Percentiles rank a stretch among this genome's conserved stretches.
phyloP scores from a whole-genome alignment of 208 protist species.

The Blechomonas ayalai region DNA sequence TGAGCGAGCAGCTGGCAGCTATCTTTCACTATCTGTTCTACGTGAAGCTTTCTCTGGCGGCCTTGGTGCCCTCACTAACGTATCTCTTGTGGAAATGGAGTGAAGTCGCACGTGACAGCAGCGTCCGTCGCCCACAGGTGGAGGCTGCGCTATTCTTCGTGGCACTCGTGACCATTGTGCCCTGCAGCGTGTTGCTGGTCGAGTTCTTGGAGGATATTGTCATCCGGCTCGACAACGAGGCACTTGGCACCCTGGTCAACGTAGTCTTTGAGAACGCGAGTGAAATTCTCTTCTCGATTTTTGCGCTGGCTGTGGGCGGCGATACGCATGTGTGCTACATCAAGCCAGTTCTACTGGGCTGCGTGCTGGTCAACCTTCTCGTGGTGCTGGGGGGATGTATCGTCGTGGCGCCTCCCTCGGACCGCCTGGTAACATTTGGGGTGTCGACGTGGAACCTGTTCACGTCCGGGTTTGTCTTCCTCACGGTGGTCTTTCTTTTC shows the following conservation, averaged over 20 bases:
- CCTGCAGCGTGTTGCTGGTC: conserved; percentile 15
- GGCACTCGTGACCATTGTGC: conserved; percentile 20
- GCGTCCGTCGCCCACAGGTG: too few species aligned
- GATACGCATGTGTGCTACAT: conserved; percentile 38
- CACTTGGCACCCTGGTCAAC: conserved; percentile 39
- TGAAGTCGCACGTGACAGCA: neutral
- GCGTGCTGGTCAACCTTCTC: conserved; percentile 53
- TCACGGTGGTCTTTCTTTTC: conserved; percentile 33
- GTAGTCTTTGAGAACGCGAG: conserved; percentile 53
- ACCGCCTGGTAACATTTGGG: conserved; percentile 15
- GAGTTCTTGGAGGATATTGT: conserved; percentile 66
- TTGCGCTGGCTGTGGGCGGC: conserved; percentile 14
- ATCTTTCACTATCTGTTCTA: conserved; percentile 9
- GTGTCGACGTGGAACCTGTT: conserved; percentile 31
- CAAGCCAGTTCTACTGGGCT: conserved; percentile 52
- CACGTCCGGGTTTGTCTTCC: conserved; percentile 26
- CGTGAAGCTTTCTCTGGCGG: conserved; percentile 17
- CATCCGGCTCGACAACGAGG: conserved; percentile 22
- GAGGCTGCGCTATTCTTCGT: conserved; percentile 12
- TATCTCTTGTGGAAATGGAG: neutral
- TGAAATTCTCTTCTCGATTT: conserved; percentile 41
- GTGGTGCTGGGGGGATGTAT: conserved; percentile 47
- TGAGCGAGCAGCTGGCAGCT: conserved; percentile 8
- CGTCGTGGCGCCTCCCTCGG: conserved; percentile 17
- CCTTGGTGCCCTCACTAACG: conserved; percentile 5